phyloP scores from a whole-genome alignment of 2,329 filamentous ascomycete genomes.

The Pseudogymnoascus sp. region DNA sequence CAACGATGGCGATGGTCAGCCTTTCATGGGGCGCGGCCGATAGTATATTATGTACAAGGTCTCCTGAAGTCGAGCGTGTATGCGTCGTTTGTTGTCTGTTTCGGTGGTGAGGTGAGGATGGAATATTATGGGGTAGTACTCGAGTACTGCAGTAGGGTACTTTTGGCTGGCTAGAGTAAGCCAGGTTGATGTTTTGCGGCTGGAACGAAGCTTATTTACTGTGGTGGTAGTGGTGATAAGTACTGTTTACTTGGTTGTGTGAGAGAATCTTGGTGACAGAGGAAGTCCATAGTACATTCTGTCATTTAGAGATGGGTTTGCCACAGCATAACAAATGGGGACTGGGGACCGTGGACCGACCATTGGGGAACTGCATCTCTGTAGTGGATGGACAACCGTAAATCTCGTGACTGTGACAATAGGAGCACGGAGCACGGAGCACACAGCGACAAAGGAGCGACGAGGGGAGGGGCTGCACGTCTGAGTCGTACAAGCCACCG shows the following conservation, averaged over 20 bases:
- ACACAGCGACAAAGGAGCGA: neutral
- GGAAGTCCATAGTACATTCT: neutral
- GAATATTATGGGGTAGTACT: neutral
- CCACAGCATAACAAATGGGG: neutral
- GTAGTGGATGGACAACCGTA: constrained; percentile 1
- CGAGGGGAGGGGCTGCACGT: neutral
- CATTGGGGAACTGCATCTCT: neutral
- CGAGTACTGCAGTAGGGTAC: neutral
- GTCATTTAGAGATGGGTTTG: neutral
- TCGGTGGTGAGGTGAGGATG: neutral
- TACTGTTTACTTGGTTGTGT: neutral
- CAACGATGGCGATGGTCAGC: neutral
- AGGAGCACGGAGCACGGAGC: neutral
- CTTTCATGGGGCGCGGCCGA: neutral
- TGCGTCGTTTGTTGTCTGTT: neutral
- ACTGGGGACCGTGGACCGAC: neutral
- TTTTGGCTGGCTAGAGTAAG: neutral
- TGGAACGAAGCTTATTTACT: neutral
- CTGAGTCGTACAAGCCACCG: neutral
- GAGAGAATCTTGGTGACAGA: neutral
- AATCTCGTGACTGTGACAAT: neutral
- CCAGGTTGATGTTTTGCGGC: neutral
- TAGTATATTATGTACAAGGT: neutral
- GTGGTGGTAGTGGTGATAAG: neutral
- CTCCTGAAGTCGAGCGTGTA: neutral